Percentiles rank a stretch among this genome's conserved stretches.
Conservation (phyloP, 805 yeast species). For the Teunomyces funiuensis region DNA sequence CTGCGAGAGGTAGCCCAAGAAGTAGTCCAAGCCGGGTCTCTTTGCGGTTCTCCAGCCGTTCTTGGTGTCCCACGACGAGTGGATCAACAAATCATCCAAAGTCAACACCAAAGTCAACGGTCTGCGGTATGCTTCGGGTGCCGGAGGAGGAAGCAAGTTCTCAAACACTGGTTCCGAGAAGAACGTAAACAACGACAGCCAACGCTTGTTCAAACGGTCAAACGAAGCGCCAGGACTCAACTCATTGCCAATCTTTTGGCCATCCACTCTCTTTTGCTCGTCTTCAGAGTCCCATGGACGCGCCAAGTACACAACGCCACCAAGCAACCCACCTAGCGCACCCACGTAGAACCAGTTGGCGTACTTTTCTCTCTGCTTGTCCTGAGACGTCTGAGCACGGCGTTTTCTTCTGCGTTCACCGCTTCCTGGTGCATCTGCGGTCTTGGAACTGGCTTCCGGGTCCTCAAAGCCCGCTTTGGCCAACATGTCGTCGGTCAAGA, state of each 20-base stretch:
- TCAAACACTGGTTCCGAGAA: slow-evolving; percentile 94
- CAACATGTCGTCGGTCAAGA: slow-evolving; percentile 78
- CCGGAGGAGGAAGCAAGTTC: slow-evolving; percentile 90
- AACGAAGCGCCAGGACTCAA: slow-evolving; percentile 64
- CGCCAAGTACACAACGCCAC: slow-evolving; percentile 63
- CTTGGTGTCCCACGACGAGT: slow-evolving; percentile 88
- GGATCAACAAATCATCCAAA: slow-evolving; percentile 86
- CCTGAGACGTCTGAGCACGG: slow-evolving; percentile 61
- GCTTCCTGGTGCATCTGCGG: slow-evolving; percentile 11
- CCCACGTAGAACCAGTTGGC: slow-evolving; percentile 73
- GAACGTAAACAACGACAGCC: slow-evolving; percentile 70
- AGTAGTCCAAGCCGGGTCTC: slow-evolving; percentile 98
- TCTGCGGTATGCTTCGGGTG: slow-evolving; percentile 85
- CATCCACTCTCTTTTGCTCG: slow-evolving; percentile 53
- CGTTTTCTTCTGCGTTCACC: slow-evolving; percentile 24
- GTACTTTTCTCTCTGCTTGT: slow-evolving; percentile 76
- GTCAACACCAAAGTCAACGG: slow-evolving; percentile 88
- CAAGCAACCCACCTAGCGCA: slow-evolving; percentile 51
- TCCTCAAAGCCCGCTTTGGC: slow-evolving; percentile 82
- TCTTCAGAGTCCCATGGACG: slow-evolving; percentile 86
- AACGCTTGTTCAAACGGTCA: slow-evolving; percentile 68
- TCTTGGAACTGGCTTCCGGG: slow-evolving; percentile 16
- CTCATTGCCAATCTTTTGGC: slow-evolving; percentile 61
- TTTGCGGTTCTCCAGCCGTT: slow-evolving; percentile 98
- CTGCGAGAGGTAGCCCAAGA: slow-evolving; percentile 89